phyloP scores from a whole-genome alignment of 345 rosid genomes.

The Moricandia arvensis region DNA sequence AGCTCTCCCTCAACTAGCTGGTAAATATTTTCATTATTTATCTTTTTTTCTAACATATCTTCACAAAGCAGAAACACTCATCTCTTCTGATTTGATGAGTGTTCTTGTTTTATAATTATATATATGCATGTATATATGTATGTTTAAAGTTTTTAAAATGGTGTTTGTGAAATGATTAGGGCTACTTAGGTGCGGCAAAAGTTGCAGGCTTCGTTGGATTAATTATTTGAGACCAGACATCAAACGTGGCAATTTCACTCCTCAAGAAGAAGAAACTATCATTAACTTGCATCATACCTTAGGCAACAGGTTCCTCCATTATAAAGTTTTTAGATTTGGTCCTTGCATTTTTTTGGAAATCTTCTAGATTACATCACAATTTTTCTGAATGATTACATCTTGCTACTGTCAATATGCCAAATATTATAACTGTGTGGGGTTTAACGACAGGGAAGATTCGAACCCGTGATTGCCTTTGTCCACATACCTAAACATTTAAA shows the following conservation, averaged over 20 bases:
- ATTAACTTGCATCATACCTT: conserved; percentile 41
- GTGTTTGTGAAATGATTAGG: conserved; percentile 41
- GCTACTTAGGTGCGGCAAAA: conserved; percentile 56
- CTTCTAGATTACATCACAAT: conserved; percentile 7
- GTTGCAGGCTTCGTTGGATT: conserved; percentile 73
- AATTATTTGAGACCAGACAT: conserved; percentile 59
- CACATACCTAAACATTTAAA: conserved; percentile 8
- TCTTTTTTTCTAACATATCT: neutral
- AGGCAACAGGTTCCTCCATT: conserved; percentile 47
- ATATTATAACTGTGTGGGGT: conserved; percentile 19
- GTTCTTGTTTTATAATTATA: neutral
- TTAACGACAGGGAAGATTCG: conserved; percentile 27
- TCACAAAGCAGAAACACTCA: neutral
- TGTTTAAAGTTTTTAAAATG: conserved; percentile 8
- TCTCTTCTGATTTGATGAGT: neutral
- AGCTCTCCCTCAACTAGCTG: conserved; percentile 40
- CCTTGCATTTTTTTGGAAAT: neutral
- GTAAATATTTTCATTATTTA: neutral
- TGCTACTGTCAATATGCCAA: neutral
- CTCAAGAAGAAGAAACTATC: conserved; percentile 50
- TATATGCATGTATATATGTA: neutral
- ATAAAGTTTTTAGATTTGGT: neutral
- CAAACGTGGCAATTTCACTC: conserved; percentile 55
- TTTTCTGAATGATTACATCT: neutral
- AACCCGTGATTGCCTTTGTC: conserved; percentile 41